Evolutionary conservation across 2,329 filamentous ascomycete genomes (phyloP), one percentile per base, ranked within the genome.

Genomic region (Neonectria ditissima): DNA sequence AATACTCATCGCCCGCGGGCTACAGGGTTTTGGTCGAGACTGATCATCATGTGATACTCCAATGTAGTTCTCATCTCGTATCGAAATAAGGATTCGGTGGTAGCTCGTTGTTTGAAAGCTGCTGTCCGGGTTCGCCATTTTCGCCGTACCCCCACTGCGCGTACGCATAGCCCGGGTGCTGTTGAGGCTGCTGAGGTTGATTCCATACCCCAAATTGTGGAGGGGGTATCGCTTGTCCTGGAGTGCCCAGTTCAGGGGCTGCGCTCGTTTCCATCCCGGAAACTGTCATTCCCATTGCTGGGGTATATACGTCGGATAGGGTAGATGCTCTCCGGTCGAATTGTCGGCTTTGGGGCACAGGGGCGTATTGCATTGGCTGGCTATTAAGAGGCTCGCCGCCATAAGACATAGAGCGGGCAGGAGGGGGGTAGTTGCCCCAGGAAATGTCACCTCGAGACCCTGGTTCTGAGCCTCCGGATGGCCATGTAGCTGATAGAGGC

Each of bases 391-490:
- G 73, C 18, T 85, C 84, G 44, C 80, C 79, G 28, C 83, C 79
- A 52, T 83, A 86, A 0, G 84, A 85, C 69, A 85, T 75, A 5
- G 84, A 85, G 47, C 84, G 80, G 28, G 76, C 71, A 14, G 79
- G 77, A 6, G 81, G 78, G 2, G 80, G 74, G 80, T 85, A 61
- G 73, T 76, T 54, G 69, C 77, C 81, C 77, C 84, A 87, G 8
- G 75, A 70, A 62, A 83, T 74, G 22, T 85, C 82, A 47, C 83
- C 82, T 18, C 81, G 79, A 43, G 79, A 70, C 10, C 76, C 74
- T 32, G 80, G 60, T 39, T 83, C 80, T 7, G 80, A 73, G 53
- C 59, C 65, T 48, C 67, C 73, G 24, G 78, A 75, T 30, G 80
- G 73, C 84, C 84, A 86, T 3, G 80, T 73, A 26, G 79, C 73